Evolutionary conservation across 345 rosid genomes (phyloP).

Genomic region (Rhodomyrtus tomentosa): DNA sequence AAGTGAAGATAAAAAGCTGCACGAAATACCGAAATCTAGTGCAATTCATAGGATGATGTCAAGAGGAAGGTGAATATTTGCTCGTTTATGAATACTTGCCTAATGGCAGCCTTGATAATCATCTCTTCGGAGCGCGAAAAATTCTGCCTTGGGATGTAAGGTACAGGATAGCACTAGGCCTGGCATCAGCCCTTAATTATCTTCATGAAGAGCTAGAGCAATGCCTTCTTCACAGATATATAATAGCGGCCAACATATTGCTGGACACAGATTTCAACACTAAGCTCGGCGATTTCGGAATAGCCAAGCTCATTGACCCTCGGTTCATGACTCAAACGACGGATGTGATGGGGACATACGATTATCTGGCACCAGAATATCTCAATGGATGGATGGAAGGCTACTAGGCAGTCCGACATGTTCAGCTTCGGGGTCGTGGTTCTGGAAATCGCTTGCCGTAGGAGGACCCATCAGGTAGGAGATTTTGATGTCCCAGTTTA

Average conservation of each 20-base stretch:
- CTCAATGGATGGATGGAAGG: not conserved
- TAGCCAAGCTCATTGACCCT: not conserved
- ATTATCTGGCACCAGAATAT: not conserved
- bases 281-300: not conserved
- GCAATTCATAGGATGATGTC: not conserved
- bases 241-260: not conserved
- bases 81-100: not conserved
- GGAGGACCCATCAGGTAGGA: not conserved
- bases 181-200: not conserved
- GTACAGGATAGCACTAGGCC: not conserved
- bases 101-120: not conserved
- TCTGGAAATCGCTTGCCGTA: not conserved
- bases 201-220: not conserved
- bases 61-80: not conserved
- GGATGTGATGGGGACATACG: not conserved
- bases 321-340: not conserved
- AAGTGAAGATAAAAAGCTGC: not conserved
- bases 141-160: not conserved
- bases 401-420: not conserved
- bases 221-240: not conserved
- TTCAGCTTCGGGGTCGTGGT: not conserved
- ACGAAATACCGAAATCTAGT: not conserved
- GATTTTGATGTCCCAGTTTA: not conserved
- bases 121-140: not conserved
- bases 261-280: not conserved